Evolutionary conservation across 345 rosid genomes (phyloP).

Genomic region (Syzygium aqueum): DNA sequence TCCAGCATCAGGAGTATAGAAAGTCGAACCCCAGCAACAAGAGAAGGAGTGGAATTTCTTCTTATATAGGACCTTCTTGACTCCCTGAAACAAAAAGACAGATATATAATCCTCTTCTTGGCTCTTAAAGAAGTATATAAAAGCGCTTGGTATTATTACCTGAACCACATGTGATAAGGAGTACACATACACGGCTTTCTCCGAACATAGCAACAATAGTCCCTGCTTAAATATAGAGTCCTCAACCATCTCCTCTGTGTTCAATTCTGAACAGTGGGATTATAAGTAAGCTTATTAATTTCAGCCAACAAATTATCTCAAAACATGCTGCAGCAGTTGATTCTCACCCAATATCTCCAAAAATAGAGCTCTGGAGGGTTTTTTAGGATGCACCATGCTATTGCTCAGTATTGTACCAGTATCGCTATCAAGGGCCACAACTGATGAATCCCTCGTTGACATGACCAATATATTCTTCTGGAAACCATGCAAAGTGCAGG

Average conservation of each 20-base stretch:
- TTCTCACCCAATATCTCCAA: slow-evolving; percentile 68
- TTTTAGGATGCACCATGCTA: slow-evolving; percentile 61
- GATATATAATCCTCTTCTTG: background rate
- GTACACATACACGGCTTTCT: slow-evolving; percentile 79
- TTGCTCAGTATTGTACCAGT: slow-evolving; percentile 58
- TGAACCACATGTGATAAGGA: slow-evolving; percentile 59
- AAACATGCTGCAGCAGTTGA: background rate
- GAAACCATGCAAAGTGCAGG: slow-evolving; percentile 60
- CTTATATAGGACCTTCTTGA: slow-evolving; percentile 73
- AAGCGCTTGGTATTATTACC: slow-evolving; percentile 20
- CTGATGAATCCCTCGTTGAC: slow-evolving; percentile 78
- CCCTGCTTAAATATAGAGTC: slow-evolving; percentile 37
- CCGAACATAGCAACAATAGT: slow-evolving; percentile 58
- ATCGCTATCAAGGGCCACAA: slow-evolving; percentile 61
- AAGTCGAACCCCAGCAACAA: slow-evolving; percentile 81
- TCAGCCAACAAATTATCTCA: background rate
- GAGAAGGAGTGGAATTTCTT: slow-evolving; percentile 64
- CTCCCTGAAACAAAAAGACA: slow-evolving; percentile 35
- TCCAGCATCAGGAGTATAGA: slow-evolving; percentile 53
- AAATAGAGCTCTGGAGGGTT: slow-evolving; percentile 68
- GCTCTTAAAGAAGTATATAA: background rate
- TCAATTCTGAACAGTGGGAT: background rate
- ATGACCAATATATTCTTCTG: slow-evolving; percentile 71
- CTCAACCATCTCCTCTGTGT: slow-evolving; percentile 10
- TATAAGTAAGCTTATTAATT: background rate